phyloP scores from a whole-genome alignment of 2,329 filamentous ascomycete genomes.

The Whalleya microplaca region DNA sequence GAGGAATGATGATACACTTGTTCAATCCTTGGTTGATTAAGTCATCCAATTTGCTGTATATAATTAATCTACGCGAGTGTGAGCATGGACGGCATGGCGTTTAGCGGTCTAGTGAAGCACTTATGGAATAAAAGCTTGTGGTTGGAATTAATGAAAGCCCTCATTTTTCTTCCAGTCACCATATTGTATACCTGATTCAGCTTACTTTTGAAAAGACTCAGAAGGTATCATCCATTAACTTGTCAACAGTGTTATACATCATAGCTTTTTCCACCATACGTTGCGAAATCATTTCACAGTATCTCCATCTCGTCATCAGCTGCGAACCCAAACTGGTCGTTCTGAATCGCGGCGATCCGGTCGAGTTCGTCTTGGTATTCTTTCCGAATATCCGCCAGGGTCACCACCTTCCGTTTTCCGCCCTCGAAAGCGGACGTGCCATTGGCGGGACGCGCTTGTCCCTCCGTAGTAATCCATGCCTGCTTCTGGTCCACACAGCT shows the following conservation, averaged over 20 bases:
- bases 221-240: constrained; percentile 35
- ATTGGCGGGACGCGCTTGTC: constrained; percentile 29
- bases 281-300: constrained; percentile 35
- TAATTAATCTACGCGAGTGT: constrained; percentile 26
- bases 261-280: constrained; percentile 1
- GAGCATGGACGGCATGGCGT: constrained; percentile 36
- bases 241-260: constrained; percentile 29
- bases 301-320: constrained; percentile 60
- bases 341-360: constrained; percentile 82
- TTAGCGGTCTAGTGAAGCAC: constrained; percentile 24
- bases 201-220: constrained; percentile 20
- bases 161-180: constrained; percentile 11
- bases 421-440: constrained; percentile 32
- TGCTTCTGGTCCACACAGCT: constrained; percentile 81
- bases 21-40: constrained; percentile 2
- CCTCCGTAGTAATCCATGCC: constrained; percentile 73
- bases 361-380: constrained; percentile 92
- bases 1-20: constrained; percentile 1
- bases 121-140: background rate
- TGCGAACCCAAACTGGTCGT: constrained; percentile 82
- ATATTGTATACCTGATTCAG: too few species aligned
- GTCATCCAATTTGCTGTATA: constrained; percentile 28
- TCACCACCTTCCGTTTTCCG: constrained; percentile 75
- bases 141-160: constrained; percentile 8
- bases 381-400: constrained; percentile 81